Conservation (phyloP, 495 filamentous ascomycete species). For the Penicillium cosmopolitanum region DNA sequence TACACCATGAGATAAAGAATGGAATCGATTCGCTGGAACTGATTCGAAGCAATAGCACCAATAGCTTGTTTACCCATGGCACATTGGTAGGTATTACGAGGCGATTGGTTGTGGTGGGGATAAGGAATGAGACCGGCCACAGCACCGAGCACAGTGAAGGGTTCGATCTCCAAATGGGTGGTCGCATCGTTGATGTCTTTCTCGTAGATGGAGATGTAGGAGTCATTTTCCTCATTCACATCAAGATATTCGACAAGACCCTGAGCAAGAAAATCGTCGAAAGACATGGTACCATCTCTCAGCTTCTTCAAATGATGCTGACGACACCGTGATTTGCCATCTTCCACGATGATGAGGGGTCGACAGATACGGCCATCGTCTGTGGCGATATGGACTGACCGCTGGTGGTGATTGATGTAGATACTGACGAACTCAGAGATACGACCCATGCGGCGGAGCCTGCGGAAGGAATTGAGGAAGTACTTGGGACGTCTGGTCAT, state of each 20-base stretch:
- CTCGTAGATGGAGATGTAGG: conserved; percentile 88
- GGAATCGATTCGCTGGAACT: conserved; percentile 94
- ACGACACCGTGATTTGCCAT: conserved; percentile 76
- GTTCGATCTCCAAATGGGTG: conserved; percentile 96
- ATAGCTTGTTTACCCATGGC: conserved; percentile 99
- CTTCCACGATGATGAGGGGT: conserved; percentile 91
- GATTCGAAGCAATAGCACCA: conserved; percentile 95
- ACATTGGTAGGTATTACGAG: conserved; percentile 98
- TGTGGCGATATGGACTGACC: conserved; percentile 91
- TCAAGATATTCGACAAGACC: conserved; percentile 96
- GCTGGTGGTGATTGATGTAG: conserved; percentile 89
- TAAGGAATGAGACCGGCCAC: conserved; percentile 97
- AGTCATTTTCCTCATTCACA: conserved; percentile 98
- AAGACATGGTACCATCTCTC: conserved; percentile 77
- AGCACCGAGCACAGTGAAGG: conserved; percentile 96
- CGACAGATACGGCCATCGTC: conserved; percentile 96
- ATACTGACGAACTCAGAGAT: conserved; percentile 95
- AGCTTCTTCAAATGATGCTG: conserved; percentile 75
- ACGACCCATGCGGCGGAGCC: conserved; percentile 80
- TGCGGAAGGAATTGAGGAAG: conserved; percentile 82
- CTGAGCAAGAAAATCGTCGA: conserved; percentile 88
- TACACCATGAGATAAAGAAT: conserved; percentile 96
- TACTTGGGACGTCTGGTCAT: conserved; percentile 79
- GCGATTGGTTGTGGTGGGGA: conserved; percentile 98
- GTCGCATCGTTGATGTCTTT: conserved; percentile 75